Evolutionary conservation across 176 grass and related monocot species (phyloP).

Genomic region (Eragrostis curvula): DNA sequence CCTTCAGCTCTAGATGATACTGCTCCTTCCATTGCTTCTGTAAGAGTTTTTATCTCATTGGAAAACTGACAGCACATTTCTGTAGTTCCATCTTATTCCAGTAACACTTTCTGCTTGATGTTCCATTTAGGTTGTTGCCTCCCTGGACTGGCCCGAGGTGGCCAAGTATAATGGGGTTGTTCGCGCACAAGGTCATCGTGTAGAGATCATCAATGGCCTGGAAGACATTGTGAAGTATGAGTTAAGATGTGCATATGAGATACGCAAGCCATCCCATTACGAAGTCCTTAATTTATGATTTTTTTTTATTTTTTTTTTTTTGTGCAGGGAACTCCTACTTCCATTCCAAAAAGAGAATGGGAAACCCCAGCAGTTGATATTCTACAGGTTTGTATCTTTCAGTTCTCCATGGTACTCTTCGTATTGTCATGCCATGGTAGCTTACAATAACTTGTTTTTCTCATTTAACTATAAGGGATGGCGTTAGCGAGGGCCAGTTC

Average conservation of each 20-base stretch:
- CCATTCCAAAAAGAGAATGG: constrained; percentile 46
- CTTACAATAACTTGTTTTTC: not conserved
- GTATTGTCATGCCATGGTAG: not conserved
- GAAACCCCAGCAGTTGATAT: constrained; percentile 64
- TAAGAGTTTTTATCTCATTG: constrained; percentile 36
- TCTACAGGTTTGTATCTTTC: constrained; percentile 55
- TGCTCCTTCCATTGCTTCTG: constrained; percentile 71
- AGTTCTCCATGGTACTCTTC: constrained; percentile 14
- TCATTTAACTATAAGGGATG: constrained; percentile 52
- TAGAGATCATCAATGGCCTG: constrained; percentile 62
- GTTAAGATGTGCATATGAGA: not conserved
- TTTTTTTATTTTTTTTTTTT: not conserved
- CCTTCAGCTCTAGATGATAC: constrained; percentile 67
- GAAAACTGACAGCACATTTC: not conserved
- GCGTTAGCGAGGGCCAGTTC: constrained; percentile 83
- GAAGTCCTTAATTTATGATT: not conserved
- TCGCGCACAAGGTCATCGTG: constrained; percentile 50
- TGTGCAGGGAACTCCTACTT: constrained; percentile 61
- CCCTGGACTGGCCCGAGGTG: constrained; percentile 77
- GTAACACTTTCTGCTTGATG: not conserved
- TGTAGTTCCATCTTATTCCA: constrained; percentile 6
- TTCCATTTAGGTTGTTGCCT: constrained; percentile 75
- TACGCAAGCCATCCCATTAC: not conserved
- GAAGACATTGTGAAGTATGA: constrained; percentile 52
- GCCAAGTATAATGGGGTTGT: constrained; percentile 63